Evolutionary conservation across 192 early-diverging fungal genomes (phyloP).

Genomic region (Paraglomus brasilianum): DNA sequence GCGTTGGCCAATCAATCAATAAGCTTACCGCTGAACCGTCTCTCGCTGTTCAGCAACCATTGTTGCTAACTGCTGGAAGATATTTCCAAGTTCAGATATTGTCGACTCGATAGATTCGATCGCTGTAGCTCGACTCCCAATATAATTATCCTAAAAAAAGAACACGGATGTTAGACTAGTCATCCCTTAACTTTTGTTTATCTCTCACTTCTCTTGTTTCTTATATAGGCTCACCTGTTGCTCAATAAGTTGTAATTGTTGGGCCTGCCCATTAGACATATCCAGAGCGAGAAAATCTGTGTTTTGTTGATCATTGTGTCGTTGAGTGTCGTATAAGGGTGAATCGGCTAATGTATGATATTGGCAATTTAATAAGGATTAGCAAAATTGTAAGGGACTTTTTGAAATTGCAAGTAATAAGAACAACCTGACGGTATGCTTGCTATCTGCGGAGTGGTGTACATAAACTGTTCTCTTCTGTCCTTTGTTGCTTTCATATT

Average conservation of each 20-base stretch:
- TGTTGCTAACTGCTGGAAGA: constrained; percentile 84
- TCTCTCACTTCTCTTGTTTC: not conserved
- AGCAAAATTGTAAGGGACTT: not conserved
- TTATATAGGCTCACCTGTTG: constrained; percentile 3
- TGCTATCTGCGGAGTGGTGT: constrained; percentile 45
- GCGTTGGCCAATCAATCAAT: not conserved
- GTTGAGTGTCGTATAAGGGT: constrained; percentile 56
- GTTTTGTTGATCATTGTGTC: constrained; percentile 36
- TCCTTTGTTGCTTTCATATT: constrained; percentile 93
- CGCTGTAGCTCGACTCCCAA: constrained; percentile 86
- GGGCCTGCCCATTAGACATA: constrained; percentile 25
- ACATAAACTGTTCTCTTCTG: constrained; percentile 89
- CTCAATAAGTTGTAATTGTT: constrained; percentile 24
- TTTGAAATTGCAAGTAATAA: not conserved
- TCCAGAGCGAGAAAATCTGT: constrained; percentile 32
- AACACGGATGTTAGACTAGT: not conserved
- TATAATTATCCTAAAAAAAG: constrained; percentile 62
- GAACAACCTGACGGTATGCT: constrained; percentile 38
- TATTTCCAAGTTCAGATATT: constrained; percentile 92
- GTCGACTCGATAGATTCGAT: constrained; percentile 97
- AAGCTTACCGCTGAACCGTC: constrained; percentile 70
- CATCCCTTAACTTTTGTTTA: not conserved
- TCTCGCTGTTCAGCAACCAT: constrained; percentile 89
- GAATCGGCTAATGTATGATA: constrained; percentile 45
- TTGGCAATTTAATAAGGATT: not conserved